Percentiles rank a stretch among this genome's conserved stretches.
Evolutionary conservation across 2,329 filamentous ascomycete species (phyloP).

Genomic region (Aspergillus sp.): DNA sequence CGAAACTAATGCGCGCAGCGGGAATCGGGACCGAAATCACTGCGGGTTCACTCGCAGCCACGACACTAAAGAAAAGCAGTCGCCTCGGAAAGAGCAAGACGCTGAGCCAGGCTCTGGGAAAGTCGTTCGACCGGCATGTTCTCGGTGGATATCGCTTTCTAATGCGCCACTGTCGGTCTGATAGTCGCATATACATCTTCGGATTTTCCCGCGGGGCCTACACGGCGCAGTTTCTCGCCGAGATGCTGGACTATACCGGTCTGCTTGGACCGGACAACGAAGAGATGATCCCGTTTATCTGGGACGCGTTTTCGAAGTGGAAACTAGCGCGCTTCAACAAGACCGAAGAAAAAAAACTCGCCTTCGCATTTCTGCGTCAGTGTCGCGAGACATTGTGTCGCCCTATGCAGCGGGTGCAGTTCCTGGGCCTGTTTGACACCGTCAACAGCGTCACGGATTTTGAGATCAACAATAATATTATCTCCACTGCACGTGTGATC

Average conservation of each 20-base stretch:
- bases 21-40: conserved; percentile 45
- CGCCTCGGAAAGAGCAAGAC: conserved; percentile 48
- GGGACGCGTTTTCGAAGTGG: conserved; percentile 54
- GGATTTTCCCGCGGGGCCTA: conserved; percentile 45
- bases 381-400: conserved; percentile 77
- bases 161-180: conserved; percentile 54
- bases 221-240: conserved; percentile 53
- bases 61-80: conserved; percentile 49
- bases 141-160: conserved; percentile 54
- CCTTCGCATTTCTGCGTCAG: conserved; percentile 70
- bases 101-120: conserved; percentile 63
- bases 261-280: conserved; percentile 77
- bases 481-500: conserved; percentile 49
- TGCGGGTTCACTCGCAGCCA: conserved; percentile 23
- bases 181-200: conserved; percentile 47
- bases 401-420: conserved; percentile 68
- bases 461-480: too few species aligned
- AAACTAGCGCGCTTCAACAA: conserved; percentile 24
- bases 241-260: conserved; percentile 51
- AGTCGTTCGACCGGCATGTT: conserved; percentile 54
- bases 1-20: conserved; percentile 6
- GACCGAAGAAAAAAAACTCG: conserved; percentile 33
- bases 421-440: conserved; percentile 62
- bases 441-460: too few species aligned
- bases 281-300: conserved; percentile 78